A percentile compares a stretch with the other conserved stretches of the same genome.
These are phyloP conservation scores for Magnaporthiopsis poae DNA, from an alignment of 2,329 filamentous ascomycete species.

Conservation along the genomic window DNA sequence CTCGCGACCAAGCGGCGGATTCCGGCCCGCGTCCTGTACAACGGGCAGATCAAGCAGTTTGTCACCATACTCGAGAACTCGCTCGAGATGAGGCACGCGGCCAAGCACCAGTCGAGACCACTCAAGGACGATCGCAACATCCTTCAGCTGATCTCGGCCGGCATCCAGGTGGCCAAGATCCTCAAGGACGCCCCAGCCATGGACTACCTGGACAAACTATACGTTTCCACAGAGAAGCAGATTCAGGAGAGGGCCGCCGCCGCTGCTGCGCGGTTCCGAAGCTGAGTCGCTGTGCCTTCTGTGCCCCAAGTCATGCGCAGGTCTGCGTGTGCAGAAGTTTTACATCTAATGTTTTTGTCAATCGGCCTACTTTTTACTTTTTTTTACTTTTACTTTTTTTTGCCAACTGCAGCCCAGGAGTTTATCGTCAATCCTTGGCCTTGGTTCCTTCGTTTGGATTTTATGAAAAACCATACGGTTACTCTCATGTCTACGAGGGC, in stretches of 20 bases:
- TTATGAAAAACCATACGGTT: background rate
- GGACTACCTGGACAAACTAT: conserved; percentile 71
- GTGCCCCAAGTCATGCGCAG: background rate
- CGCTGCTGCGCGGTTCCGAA: conserved; percentile 31
- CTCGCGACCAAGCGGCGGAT: conserved; percentile 79
- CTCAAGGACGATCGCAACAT: conserved; percentile 85
- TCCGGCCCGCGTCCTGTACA: conserved; percentile 72
- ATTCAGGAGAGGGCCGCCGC: conserved; percentile 56
- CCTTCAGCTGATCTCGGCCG: conserved; percentile 75
- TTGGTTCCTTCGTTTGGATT: background rate
- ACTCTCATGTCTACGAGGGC: background rate
- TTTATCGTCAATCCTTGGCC: background rate
- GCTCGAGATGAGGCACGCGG: conserved; percentile 75
- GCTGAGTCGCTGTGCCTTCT: conserved; percentile 9
- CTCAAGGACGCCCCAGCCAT: conserved; percentile 75
- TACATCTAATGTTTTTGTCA: background rate
- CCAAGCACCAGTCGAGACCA: conserved; percentile 72
- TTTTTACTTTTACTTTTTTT: background rate
- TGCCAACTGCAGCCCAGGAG: background rate
- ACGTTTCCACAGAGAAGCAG: conserved; percentile 69
- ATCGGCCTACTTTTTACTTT: background rate
- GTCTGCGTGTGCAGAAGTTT: background rate
- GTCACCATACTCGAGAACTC: conserved; percentile 83
- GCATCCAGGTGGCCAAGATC: conserved; percentile 79
- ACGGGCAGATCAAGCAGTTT: conserved; percentile 84